Base-by-base conservation (phyloP, 139 green algal genomes). In the Edaphochlamys debaryana region DNA sequence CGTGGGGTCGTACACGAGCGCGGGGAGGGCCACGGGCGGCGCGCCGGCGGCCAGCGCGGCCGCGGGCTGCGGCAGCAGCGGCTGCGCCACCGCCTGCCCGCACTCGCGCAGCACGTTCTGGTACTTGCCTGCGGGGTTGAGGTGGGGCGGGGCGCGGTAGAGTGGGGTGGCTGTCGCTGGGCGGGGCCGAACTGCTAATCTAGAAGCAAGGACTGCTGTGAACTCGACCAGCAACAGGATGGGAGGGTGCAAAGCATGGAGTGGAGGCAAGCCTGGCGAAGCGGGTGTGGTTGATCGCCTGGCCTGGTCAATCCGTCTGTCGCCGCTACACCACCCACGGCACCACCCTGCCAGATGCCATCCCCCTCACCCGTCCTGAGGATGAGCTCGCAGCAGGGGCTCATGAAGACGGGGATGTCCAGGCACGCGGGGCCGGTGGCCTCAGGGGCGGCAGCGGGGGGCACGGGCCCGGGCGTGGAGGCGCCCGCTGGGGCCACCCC, bases 31-130 rank as follows among this genome's bases (percentile, higher is more conserved):
- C 38, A 72, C 42, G 37, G 34, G 58, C 60, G 27, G 62, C 25
- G 32, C 48, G 27, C 54, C 66, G 58, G 50, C 60, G 29, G 74
- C 67, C 29, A 50, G 69, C 20, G 36, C 62, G 25, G 29, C 56
- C 20, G 48, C 29, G 5, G 36, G 19, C 54, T 79, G 42, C 74
- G 42, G 73, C 27, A 58, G 25, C 22, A 84, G 8, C 30, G 50
- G 70, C 34, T 75, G 68, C 20, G 83, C 74, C 66, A 94, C 91
- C 2, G 80, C 25, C 67, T 83, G 68, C 7, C 89, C 92, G 85
- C 93, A 97, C 80, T 97, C 91, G 6, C 91, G 89, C 42, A 98
- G 94, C 20, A 94, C 90, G 85, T 98, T 98, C 48, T 98, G 75
- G 89, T 98, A 98, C 86, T 97, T 98, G 52, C 96, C 96, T 89